Conservation (phyloP, 306 rosid genomes). For the Pyrus communis region DNA sequence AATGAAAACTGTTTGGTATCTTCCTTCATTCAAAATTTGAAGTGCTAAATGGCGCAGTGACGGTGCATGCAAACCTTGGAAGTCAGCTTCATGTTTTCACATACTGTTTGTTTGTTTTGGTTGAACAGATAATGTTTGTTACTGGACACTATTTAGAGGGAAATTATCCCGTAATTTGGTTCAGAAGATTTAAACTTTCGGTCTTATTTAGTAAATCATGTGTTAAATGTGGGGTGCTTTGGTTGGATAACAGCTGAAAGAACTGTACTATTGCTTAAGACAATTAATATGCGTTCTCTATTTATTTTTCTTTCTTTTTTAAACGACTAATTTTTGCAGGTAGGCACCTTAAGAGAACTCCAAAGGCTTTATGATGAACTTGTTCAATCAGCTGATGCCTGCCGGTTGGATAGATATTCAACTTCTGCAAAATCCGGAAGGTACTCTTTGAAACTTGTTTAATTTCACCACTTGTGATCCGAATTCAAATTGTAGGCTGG, state of each 20-base stretch:
- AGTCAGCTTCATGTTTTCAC: background rate
- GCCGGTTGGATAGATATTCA: constrained; percentile 61
- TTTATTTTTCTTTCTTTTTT: constrained; percentile 6
- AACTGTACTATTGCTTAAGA: background rate
- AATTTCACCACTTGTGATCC: background rate
- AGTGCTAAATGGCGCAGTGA: background rate
- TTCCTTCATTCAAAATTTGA: background rate
- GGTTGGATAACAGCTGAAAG: constrained; percentile 4
- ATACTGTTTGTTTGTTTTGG: background rate
- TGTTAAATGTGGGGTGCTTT: background rate
- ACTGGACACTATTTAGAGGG: background rate
- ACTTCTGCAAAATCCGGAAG: constrained; percentile 62
- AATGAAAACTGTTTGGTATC: background rate
- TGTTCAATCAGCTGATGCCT: constrained; percentile 51
- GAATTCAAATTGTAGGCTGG: background rate
- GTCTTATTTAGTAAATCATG: background rate
- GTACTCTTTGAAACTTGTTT: constrained; percentile 30
- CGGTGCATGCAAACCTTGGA: background rate
- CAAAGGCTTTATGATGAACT: constrained; percentile 92
- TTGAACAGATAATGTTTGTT: background rate
- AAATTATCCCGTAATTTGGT: background rate
- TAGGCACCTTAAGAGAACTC: constrained; percentile 69
- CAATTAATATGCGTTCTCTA: background rate
- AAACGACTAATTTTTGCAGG: constrained; percentile 34
- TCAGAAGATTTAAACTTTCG: background rate